Evolutionary conservation across 1,139 yeast species (phyloP).

Genomic region (Geotrichum restrictum): DNA sequence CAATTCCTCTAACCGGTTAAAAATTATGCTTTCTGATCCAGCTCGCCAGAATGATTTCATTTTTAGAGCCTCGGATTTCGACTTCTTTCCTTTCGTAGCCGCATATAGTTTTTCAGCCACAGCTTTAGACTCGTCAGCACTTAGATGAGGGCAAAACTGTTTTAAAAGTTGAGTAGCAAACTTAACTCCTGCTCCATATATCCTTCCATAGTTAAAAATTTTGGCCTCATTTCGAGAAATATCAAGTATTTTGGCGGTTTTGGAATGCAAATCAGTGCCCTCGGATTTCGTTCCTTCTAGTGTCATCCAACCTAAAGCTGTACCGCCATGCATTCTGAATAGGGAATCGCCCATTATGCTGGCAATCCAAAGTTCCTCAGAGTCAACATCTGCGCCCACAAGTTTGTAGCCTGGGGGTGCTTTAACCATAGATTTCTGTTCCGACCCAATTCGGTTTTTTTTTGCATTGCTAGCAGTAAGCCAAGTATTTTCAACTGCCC

Average conservation of each 20-base stretch:
- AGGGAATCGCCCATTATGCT: slow-evolving; percentile 89
- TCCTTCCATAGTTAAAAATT: slow-evolving; percentile 91
- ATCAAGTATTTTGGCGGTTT: slow-evolving; percentile 85
- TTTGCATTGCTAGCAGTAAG: slow-evolving; percentile 95
- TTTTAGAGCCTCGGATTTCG: slow-evolving; percentile 39
- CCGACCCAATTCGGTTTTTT: slow-evolving; percentile 80
- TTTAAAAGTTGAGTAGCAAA: slow-evolving; percentile 80
- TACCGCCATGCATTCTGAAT: slow-evolving; percentile 86
- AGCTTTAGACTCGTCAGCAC: slow-evolving; percentile 64
- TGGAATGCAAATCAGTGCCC: slow-evolving; percentile 92
- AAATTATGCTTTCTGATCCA: slow-evolving; percentile 89
- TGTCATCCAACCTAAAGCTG: slow-evolving; percentile 99
- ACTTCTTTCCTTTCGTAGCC: slow-evolving; percentile 72
- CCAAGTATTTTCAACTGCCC: slow-evolving; percentile 98
- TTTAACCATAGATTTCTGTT: slow-evolving; percentile 74
- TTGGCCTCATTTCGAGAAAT: slow-evolving; percentile 91
- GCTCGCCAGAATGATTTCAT: slow-evolving; percentile 65
- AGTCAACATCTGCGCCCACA: slow-evolving; percentile 96
- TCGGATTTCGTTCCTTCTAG: slow-evolving; percentile 88
- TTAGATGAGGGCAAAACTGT: slow-evolving; percentile 68
- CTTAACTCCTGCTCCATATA: slow-evolving; percentile 93
- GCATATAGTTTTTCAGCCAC: slow-evolving; percentile 68
- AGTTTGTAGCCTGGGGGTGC: slow-evolving; percentile 90
- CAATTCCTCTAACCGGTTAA: slow-evolving; percentile 80
- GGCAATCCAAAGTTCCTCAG: slow-evolving; percentile 98